These are phyloP conservation scores for Rhodomyrtus tomentosa DNA, from an alignment of 345 rosid genomes.

Conservation along the genomic window DNA sequence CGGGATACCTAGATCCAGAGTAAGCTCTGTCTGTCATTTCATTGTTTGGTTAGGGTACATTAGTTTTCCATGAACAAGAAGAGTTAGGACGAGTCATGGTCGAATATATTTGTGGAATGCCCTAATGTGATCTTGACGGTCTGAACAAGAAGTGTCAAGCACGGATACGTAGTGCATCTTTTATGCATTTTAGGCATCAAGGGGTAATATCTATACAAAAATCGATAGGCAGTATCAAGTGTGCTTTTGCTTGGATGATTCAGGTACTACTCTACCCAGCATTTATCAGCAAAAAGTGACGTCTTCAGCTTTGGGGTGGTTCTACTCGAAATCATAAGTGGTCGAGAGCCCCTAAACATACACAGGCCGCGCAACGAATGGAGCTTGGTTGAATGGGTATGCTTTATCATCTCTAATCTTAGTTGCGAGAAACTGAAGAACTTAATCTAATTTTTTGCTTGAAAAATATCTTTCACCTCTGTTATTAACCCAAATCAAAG, in stretches of 20 bases:
- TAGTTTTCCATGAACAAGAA: neutral
- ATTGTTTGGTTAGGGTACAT: neutral
- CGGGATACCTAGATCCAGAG: constrained; percentile 78
- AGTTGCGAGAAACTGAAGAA: neutral
- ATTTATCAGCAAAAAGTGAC: constrained; percentile 56
- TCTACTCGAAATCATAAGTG: constrained; percentile 54
- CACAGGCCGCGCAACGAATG: constrained; percentile 53
- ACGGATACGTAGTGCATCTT: neutral
- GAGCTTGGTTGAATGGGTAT: constrained; percentile 82
- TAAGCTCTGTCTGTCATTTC: constrained; percentile 11
- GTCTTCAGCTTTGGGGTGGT: constrained; percentile 70
- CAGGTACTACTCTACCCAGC: constrained; percentile 69
- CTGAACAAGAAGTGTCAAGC: neutral
- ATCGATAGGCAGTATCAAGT: neutral
- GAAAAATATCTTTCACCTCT: neutral
- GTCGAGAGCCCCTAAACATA: constrained; percentile 59
- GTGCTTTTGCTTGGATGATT: neutral
- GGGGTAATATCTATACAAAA: neutral
- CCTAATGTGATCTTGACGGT: neutral
- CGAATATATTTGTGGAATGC: neutral
- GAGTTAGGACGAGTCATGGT: neutral
- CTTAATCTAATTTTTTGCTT: neutral
- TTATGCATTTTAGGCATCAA: neutral
- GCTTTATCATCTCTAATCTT: neutral
- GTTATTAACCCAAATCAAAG: neutral